A percentile compares a stretch with the other conserved stretches of the same genome.
phyloP scores from a whole-genome alignment of 202 grass and related monocot species.

The Brachypodium distachyon region DNA sequence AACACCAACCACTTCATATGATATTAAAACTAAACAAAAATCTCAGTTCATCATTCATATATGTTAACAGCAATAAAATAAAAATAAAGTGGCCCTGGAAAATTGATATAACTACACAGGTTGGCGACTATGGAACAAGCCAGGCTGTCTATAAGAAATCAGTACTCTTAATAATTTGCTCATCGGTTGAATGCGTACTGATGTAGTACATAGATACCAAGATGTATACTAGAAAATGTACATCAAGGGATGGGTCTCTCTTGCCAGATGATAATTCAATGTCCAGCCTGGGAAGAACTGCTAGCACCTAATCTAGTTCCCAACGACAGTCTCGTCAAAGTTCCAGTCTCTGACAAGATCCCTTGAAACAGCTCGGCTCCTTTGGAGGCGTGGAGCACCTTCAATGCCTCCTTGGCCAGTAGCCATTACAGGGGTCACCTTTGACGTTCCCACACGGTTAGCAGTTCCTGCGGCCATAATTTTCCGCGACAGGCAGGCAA shows the following conservation, averaged over 20 bases:
- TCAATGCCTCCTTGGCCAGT: constrained; percentile 31
- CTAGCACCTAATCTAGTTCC: constrained; percentile 32
- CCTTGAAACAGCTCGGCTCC: constrained; percentile 75
- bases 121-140: neutral
- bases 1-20: neutral
- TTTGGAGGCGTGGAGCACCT: constrained; percentile 54
- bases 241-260: constrained; percentile 7
- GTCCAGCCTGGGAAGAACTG: constrained; percentile 2
- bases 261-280: constrained; percentile 7
- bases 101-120: constrained; percentile 1
- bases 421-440: constrained; percentile 58
- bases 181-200: neutral
- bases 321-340: constrained; percentile 61
- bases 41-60: neutral
- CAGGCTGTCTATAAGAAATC: neutral
- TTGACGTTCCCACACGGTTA: constrained; percentile 42
- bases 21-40: neutral
- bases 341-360: constrained; percentile 93
- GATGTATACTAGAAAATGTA: constrained; percentile 33
- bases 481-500: constrained; percentile 52
- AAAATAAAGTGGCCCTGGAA: neutral
- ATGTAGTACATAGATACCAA: constrained; percentile 23
- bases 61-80: neutral
- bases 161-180: neutral
- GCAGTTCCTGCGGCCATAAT: constrained; percentile 20